Evolutionary conservation across 2,329 filamentous ascomycete genomes (phyloP).

Genomic region (Pyrenophora tritici-repentis): DNA sequence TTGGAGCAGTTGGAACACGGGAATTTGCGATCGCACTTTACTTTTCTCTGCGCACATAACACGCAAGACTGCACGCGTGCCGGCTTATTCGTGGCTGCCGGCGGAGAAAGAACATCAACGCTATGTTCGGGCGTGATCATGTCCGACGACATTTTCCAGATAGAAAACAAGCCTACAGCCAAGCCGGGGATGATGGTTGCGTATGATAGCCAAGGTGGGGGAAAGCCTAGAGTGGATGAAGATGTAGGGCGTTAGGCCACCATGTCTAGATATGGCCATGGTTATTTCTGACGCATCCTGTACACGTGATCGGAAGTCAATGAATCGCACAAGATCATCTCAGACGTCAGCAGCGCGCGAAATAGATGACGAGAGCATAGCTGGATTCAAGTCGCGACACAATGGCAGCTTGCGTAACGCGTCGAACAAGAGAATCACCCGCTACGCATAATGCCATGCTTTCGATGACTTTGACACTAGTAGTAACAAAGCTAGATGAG

Average conservation of each 20-base stretch:
- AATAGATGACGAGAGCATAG: too few relatives aligned
- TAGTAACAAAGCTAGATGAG: too few relatives aligned
- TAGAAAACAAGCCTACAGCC: background rate
- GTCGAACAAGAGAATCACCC: too few relatives aligned
- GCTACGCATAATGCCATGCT: too few relatives aligned
- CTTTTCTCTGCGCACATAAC: constrained; percentile 65
- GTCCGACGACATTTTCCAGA: constrained; percentile 13
- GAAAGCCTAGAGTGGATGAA: background rate
- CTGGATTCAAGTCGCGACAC: too few relatives aligned
- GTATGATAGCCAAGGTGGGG: background rate
- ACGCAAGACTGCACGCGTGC: constrained; percentile 63
- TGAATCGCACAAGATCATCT: too few relatives aligned
- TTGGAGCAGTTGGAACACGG: constrained; percentile 44
- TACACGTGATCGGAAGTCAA: too few relatives aligned
- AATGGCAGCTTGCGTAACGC: too few relatives aligned
- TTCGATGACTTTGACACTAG: too few relatives aligned
- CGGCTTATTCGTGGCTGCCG: constrained; percentile 27
- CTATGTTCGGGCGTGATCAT: constrained; percentile 11
- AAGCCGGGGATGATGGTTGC: constrained; percentile 1
- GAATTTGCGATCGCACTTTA: constrained; percentile 47
- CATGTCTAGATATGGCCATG: background rate
- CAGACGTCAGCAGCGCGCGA: too few relatives aligned
- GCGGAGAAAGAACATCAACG: constrained; percentile 1
- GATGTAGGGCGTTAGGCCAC: constrained; percentile 6
- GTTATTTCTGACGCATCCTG: constrained; percentile 1